Base-by-base conservation (phyloP, 1,284 basidiomycete species). In the Gymnopus androsaceus region DNA sequence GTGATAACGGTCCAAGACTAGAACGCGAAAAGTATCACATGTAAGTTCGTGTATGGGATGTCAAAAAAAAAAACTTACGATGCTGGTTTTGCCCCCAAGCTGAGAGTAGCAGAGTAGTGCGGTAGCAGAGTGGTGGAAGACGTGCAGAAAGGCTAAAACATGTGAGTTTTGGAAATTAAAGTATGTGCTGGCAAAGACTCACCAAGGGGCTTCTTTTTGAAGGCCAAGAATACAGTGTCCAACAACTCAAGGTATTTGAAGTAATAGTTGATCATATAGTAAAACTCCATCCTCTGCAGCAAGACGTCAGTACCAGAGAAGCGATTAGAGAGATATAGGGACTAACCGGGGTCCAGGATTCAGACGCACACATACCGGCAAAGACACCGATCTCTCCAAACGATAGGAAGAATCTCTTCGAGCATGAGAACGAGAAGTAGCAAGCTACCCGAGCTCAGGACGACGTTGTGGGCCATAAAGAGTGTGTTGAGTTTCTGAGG, bases 121-220 rank as follows among this genome's bases (percentile, higher is more conserved):
- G 55, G 96, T 98, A n/a, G 95, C 96, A 60, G 95, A 94, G 79
- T 98, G 96, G 74, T 98, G 96, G 81, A 97, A 98, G 64, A 98
- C 95, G 73, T 99, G 96, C 62, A 99, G 78, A 79, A 98, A 98
- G 58, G 92, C 92, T 96, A 66, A 31, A 42, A 63, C 25, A 55
- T 48, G 51, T 59, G 46, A 27, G 48, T 12, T 33, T 23, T 21
- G 1, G 33, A 25, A n/a, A 49, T 54, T 52, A 25, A 51, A 50
- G 48, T 28, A 44, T 27, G 34, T 4, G 31, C 38, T 31, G 40
- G 51, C 37, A 38, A 50, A 15, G 6, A 44, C 61, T 67, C 48
- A 95, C 94, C 90, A 53, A 98, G 81, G 27, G 94, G 93, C 76
- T 98, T 98, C 83, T 98, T 98, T 85, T 98, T 98, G 67, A 96